Base-by-base conservation (phyloP, 2,329 filamentous ascomycete genomes). In the Coleophoma crateriformis region DNA sequence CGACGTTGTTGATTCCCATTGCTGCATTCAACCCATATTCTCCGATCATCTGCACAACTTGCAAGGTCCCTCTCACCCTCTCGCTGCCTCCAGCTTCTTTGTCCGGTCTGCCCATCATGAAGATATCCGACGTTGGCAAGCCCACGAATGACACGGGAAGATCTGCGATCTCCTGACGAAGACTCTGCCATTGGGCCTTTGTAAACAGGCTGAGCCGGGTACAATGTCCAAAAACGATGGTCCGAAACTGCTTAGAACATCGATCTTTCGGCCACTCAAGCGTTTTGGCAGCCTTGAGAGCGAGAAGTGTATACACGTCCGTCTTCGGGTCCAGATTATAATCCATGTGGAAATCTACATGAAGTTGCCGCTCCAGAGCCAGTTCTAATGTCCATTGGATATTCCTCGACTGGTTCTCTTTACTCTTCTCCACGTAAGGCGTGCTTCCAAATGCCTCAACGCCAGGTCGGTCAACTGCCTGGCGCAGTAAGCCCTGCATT, bases 321-420 rank as follows among this genome's bases (percentile, higher is more conserved):
- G 66, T 72, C 1, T 61, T 57, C 2, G 66, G 51, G 46, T 83
- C 75, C 3, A 88, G 68, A 50, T 82, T 82, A 62, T 89, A 88
- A 63, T 89, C 86, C 6, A 89, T 71, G 61, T 89, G 86, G 42
- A 88, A 81, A 58, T 89, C 85, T 5, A 89, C 65, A 61, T 86
- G 79, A 46, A 82, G 72, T 2, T 64, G 60, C 37, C 72, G 61
- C 19, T 67, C 53, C 35, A 82, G 61, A 2, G 82, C 81, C 20
- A 73, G 69, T 2, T 72, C 67, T 37, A 85, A 68, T 14, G 85
- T 79, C 79, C 81, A 88, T 15, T 76, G 68, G 15, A 87, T 77
- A 58, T 88, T 89, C 45, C 63, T 61, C 47, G 74, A 68, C 51
- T 75, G 72, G 7, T 72, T 72, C 10, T 67, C 49, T 35, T 49